Evolutionary conservation across 768 basidiomycete genomes (phyloP).

Genomic region (Suillus lakei): DNA sequence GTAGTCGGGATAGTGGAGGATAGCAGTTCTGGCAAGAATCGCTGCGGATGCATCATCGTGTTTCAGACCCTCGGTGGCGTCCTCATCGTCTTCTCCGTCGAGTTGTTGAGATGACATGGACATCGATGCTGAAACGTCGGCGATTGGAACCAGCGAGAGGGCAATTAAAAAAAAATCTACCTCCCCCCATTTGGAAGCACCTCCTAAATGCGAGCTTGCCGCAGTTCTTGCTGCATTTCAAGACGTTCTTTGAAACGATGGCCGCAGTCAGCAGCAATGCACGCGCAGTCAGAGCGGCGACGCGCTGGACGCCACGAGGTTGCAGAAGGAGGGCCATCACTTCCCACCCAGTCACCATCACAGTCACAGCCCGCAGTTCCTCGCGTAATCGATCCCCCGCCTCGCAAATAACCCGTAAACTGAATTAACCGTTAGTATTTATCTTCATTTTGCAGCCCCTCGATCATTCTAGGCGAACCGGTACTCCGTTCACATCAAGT

Average conservation of each 20-base stretch:
- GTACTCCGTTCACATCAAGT: constrained; percentile 2
- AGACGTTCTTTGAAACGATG: not conserved
- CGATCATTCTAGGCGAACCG: constrained; percentile 2
- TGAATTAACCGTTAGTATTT: constrained; percentile 11
- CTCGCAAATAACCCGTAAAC: not conserved
- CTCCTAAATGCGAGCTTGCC: not conserved
- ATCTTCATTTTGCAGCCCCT: not conserved
- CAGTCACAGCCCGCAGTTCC: constrained; percentile 1
- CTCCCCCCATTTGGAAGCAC: not conserved
- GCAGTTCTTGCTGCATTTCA: not conserved
- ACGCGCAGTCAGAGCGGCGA: constrained; percentile 1
- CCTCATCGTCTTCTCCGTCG: not conserved
- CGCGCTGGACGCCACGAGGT: constrained; percentile 1
- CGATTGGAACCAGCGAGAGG: not conserved
- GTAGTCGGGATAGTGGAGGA: not conserved
- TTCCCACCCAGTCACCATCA: constrained; percentile 4
- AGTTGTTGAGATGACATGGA: not conserved
- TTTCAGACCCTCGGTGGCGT: not conserved
- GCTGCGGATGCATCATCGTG: not conserved
- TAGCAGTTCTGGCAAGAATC: not conserved
- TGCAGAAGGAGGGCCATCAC: not conserved
- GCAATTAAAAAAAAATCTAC: not conserved
- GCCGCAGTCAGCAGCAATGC: not conserved
- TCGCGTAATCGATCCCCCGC: constrained; percentile 4
- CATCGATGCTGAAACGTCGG: not conserved